Evolutionary conservation across 257 asterid genomes (phyloP).

Genomic region (Rubia yunnanensis): DNA sequence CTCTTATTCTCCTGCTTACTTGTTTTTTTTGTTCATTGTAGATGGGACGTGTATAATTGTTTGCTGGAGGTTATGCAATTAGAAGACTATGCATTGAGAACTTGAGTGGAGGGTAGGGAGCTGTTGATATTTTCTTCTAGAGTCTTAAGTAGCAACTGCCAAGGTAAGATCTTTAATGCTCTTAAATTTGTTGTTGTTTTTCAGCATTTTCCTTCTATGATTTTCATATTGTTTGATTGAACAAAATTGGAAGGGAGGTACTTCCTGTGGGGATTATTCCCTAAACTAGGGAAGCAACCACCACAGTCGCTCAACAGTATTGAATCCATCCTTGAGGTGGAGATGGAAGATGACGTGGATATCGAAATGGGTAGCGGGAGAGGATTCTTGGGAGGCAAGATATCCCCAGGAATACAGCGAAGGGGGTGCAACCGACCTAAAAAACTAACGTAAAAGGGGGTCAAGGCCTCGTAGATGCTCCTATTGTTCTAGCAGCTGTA

Average conservation of each 20-base stretch:
- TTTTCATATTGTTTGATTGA: neutral
- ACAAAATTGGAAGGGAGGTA: constrained; percentile 44
- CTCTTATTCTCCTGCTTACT: neutral
- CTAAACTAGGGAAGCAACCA: neutral
- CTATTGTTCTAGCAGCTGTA: no score
- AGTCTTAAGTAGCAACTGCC: constrained; percentile 37
- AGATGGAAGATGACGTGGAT: no score
- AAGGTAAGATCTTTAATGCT: constrained; percentile 31
- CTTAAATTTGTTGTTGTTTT: constrained; percentile 1
- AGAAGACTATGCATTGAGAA: constrained; percentile 37
- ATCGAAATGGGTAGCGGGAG: neutral
- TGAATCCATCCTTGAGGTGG: constrained; percentile 18
- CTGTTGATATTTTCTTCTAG: constrained; percentile 57
- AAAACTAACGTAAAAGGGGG: no score
- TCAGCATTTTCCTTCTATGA: neutral
- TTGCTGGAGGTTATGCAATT: constrained; percentile 33
- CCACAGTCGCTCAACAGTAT: neutral
- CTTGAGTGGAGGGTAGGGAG: constrained; percentile 40
- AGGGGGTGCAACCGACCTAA: no score
- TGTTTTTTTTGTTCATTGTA: constrained; percentile 11
- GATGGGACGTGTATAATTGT: constrained; percentile 31
- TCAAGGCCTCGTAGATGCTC: no score
- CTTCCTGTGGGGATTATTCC: constrained; percentile 69
- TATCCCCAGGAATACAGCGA: no score
- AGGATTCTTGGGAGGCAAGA: constrained; percentile 30